Evolutionary conservation across 192 early-diverging fungal genomes (phyloP), one percentile per base, ranked within the genome.

Genomic region (Entophlyctis luteolus): DNA sequence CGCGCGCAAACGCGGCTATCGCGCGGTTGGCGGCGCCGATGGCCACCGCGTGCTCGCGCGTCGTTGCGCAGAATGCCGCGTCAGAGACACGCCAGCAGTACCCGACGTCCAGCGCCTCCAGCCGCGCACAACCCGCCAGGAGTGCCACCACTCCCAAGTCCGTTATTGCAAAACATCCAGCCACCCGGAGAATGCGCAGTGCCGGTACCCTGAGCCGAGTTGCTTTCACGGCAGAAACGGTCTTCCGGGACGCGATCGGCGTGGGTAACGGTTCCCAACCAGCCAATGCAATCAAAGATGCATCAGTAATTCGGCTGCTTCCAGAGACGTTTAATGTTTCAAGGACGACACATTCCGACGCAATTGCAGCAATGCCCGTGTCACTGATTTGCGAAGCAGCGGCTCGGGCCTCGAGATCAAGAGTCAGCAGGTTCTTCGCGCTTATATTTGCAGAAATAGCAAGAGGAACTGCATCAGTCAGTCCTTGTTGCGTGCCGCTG

Each of bases 111-210:
- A 71, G 29, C 39, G 52, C 49, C 54, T 65, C 53, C 29, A 71
- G 37, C 4, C 5, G 23, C 32, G 3, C 53, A 35, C 70, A 71
- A 22, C 25, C 60, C 23, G 16, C 36, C 25, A 71, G 28, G 20
- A 71, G 1, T 16, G 48, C 37, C 20, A 14, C 8, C 6, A 71
- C 60, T 10, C 70, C 70, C 2, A 56, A 36, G 42, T 46, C 54
- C 2, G 59, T 65, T 5, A 71, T 50, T 29, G 62, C 42, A 54
- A 71, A 71, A 37, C 70, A 71, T 28, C 70, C 70, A 38, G 29
- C 25, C 16, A 71, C 25, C 22, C 62, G 57, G 0, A 70, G 22
- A 33, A 18, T 6, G 20, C 46, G 2, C 16, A 42, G 39, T n/a
- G n/a, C 8, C n/a, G 39, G 39, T 12, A n/a, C 39, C 10, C n/a